Evolutionary conservation across 331 rosid genomes (phyloP).

Genomic region (Spiraea crenata): DNA sequence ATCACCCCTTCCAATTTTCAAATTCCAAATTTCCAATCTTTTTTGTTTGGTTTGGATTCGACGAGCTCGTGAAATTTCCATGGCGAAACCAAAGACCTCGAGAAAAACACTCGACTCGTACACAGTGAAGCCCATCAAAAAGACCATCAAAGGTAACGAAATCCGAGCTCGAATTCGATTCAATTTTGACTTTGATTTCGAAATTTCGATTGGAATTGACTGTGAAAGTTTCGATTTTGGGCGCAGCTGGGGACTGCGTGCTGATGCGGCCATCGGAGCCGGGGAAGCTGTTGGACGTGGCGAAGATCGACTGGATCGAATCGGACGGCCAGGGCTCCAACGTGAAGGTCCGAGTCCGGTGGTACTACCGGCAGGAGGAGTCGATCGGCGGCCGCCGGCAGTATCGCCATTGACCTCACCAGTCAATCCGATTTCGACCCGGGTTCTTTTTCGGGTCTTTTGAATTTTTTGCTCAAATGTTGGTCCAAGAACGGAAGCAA

Average conservation of each 20-base stretch:
- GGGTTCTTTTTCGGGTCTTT: no score
- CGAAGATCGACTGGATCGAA: constrained; percentile 89
- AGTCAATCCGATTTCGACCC: no score
- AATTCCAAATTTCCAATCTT: no score
- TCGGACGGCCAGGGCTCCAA: constrained; percentile 87
- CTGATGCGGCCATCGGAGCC: constrained; percentile 88
- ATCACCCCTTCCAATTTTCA: background rate
- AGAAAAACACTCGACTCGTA: constrained; percentile 90
- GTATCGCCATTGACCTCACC: no score
- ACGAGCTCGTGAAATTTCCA: no score
- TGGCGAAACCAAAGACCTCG: constrained; percentile 89
- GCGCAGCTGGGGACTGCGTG: constrained; percentile 85
- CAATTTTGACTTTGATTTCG: background rate
- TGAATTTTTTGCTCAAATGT: no score
- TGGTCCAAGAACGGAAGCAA: no score
- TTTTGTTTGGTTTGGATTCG: no score
- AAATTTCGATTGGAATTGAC: background rate
- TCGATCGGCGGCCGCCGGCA: constrained; percentile 98
- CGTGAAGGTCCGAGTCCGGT: constrained; percentile 81
- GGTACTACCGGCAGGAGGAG: constrained; percentile 99
- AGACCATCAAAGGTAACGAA: constrained; percentile 56
- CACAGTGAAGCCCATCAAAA: constrained; percentile 83
- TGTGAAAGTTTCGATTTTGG: no score
- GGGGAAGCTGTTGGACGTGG: constrained; percentile 80
- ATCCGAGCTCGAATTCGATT: background rate